These are phyloP conservation scores for Sechiopsis laciniata DNA, from an alignment of 306 rosid species.

Conservation along the genomic window DNA sequence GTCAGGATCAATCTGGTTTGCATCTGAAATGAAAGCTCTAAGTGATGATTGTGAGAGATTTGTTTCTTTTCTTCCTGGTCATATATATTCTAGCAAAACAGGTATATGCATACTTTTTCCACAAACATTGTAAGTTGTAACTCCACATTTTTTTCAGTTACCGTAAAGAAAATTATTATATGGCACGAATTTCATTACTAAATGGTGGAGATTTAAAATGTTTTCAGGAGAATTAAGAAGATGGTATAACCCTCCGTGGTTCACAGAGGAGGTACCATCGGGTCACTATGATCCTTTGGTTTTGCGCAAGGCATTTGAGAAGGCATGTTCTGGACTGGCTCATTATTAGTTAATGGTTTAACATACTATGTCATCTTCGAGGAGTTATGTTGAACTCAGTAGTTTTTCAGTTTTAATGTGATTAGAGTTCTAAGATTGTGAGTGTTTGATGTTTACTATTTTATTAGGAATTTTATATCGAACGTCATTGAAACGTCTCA, in stretches of 20 bases:
- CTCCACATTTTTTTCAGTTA: background rate
- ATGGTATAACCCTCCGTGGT: conserved; percentile 97
- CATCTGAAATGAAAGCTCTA: conserved; percentile 97
- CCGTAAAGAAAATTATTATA: background rate
- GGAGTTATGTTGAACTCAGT: background rate
- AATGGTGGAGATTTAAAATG: conserved; percentile 4
- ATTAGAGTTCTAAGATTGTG: background rate
- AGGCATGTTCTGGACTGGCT: conserved; percentile 37
- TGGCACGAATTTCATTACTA: background rate
- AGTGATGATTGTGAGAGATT: conserved; percentile 96
- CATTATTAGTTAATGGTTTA: background rate
- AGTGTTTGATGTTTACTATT: background rate
- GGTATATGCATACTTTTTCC: conserved; percentile 40
- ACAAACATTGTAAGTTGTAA: background rate
- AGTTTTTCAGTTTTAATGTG: background rate
- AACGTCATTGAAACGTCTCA: background rate
- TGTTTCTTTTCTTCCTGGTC: conserved; percentile 85
- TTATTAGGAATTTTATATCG: background rate
- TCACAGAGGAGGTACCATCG: conserved; percentile 60
- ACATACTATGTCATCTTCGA: background rate
- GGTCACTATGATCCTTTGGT: conserved; percentile 54
- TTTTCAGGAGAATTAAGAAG: conserved; percentile 77
- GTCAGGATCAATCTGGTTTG: conserved; percentile 93
- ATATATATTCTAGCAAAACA: conserved; percentile 85
- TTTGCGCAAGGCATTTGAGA: conserved; percentile 75